Evolutionary conservation across 371 early-diverging fungal species (phyloP).

Genomic region (Rhizopus arrhizus): DNA sequence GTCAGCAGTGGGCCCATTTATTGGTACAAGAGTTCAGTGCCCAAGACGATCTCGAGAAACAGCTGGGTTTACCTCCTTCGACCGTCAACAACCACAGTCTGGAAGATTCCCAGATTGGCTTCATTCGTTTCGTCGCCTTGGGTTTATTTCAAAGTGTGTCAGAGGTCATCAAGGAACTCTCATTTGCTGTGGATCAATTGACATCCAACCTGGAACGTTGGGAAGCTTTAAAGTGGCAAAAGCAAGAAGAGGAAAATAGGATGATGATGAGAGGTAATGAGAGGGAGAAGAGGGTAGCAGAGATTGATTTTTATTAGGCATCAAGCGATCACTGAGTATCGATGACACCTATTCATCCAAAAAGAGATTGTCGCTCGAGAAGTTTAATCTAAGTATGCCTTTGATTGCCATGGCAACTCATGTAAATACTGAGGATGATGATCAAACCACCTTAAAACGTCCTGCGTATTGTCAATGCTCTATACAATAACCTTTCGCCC

Average conservation of each 20-base stretch:
- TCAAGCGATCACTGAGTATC: slow-evolving; percentile 1
- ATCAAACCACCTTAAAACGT: neutral
- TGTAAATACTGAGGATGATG: neutral
- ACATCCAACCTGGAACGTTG: slow-evolving; percentile 41
- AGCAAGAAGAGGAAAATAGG: slow-evolving; percentile 5
- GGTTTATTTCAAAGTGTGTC: slow-evolving; percentile 64
- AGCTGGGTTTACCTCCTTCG: slow-evolving; percentile 57
- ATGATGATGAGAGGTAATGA: slow-evolving; percentile 4
- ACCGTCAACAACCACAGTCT: slow-evolving; percentile 50
- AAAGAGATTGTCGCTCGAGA: neutral
- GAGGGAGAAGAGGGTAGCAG: no score
- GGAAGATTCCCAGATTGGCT: slow-evolving; percentile 69
- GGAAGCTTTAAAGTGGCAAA: slow-evolving; percentile 27
- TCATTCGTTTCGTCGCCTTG: slow-evolving; percentile 70
- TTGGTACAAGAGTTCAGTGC: slow-evolving; percentile 64
- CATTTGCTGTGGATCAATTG: slow-evolving; percentile 48
- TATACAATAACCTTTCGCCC: slow-evolving; percentile 12
- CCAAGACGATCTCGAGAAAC: slow-evolving; percentile 69
- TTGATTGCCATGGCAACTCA: neutral
- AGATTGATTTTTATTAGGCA: neutral
- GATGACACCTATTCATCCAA: neutral
- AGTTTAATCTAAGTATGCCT: neutral
- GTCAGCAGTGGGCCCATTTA: slow-evolving; percentile 58
- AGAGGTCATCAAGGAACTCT: slow-evolving; percentile 31
- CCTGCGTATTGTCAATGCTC: slow-evolving; percentile 11